phyloP scores from a whole-genome alignment of 768 basidiomycete species.

The Boletus subparvulus region DNA sequence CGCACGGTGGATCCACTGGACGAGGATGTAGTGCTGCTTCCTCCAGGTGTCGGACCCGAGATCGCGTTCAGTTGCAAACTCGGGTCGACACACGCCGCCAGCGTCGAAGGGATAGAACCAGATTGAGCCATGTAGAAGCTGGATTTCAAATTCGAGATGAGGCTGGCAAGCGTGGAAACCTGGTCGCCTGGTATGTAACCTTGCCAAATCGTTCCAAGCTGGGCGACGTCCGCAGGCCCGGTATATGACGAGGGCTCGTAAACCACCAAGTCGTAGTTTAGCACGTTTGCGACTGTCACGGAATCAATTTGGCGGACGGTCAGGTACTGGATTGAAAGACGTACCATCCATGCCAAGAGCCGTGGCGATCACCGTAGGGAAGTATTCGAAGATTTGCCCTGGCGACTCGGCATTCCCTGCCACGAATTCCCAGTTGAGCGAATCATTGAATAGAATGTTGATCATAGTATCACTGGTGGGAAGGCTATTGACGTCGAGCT shows the following conservation, averaged over 20 bases:
- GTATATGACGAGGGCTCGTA: slow-evolving; percentile 61
- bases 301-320: slow-evolving; percentile 28
- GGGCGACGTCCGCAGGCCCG: slow-evolving; percentile 42
- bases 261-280: slow-evolving; percentile 63
- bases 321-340: slow-evolving; percentile 18
- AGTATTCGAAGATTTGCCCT: slow-evolving; percentile 75
- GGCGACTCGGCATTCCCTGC: slow-evolving; percentile 53
- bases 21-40: slow-evolving; percentile 16
- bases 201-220: slow-evolving; percentile 69
- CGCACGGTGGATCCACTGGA: slow-evolving; percentile 42
- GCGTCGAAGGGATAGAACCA: slow-evolving; percentile 45
- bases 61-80: slow-evolving; percentile 59
- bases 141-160: slow-evolving; percentile 62
- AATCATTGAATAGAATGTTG: slow-evolving; percentile 60
- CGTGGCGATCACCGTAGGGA: slow-evolving; percentile 51
- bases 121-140: slow-evolving; percentile 59
- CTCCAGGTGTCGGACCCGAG: slow-evolving; percentile 36
- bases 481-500: slow-evolving; percentile 29
- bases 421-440: slow-evolving; percentile 71
- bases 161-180: slow-evolving; percentile 60
- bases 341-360: slow-evolving; percentile 46
- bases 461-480: slow-evolving; percentile 47
- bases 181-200: slow-evolving; percentile 59
- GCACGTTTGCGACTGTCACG: slow-evolving; percentile 38
- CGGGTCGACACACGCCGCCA: slow-evolving; percentile 70